Percentiles rank a stretch among this genome's conserved stretches.
Conservation (phyloP, 202 grass and related monocot genomes). For the Carex sylvatica region DNA sequence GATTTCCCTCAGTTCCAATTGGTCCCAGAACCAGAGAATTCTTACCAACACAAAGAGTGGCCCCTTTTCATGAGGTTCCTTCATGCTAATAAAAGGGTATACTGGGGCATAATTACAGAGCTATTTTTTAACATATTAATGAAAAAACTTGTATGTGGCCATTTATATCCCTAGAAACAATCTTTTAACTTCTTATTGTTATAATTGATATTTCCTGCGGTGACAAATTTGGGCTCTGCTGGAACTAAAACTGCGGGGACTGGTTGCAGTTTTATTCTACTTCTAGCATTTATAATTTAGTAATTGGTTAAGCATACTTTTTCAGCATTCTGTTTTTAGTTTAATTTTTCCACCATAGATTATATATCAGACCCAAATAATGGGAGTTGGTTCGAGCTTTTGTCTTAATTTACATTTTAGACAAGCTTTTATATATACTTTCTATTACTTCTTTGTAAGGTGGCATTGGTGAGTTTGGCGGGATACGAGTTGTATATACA, state of each 20-base stretch:
- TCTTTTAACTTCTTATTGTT: neutral
- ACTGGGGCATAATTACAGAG: neutral
- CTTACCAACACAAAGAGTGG: conserved; percentile 48
- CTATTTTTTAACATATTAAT: conserved; percentile 12
- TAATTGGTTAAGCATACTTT: conserved; percentile 15
- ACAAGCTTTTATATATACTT: conserved; percentile 10
- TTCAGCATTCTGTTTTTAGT: conserved; percentile 11
- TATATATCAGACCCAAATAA: conserved; percentile 23
- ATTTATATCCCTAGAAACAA: conserved; percentile 9
- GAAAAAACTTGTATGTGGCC: conserved; percentile 1
- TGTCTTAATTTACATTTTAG: conserved; percentile 21
- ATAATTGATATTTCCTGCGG: neutral
- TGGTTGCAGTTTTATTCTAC: neutral
- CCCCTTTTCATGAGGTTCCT: conserved; percentile 48
- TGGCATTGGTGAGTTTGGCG: conserved; percentile 36
- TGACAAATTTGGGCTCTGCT: neutral
- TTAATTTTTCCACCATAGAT: neutral
- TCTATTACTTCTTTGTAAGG: conserved; percentile 38
- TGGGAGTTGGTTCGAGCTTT: neutral
- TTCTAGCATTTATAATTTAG: neutral
- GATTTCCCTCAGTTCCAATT: conserved; percentile 44
- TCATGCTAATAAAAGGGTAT: conserved; percentile 43
- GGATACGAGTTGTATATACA: conserved; percentile 50
- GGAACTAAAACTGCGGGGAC: neutral
- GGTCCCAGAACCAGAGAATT: conserved; percentile 50